Evolutionary conservation across 495 filamentous ascomycete genomes (phyloP), one percentile per base, ranked within the genome.

Genomic region (Podospora comata): DNA sequence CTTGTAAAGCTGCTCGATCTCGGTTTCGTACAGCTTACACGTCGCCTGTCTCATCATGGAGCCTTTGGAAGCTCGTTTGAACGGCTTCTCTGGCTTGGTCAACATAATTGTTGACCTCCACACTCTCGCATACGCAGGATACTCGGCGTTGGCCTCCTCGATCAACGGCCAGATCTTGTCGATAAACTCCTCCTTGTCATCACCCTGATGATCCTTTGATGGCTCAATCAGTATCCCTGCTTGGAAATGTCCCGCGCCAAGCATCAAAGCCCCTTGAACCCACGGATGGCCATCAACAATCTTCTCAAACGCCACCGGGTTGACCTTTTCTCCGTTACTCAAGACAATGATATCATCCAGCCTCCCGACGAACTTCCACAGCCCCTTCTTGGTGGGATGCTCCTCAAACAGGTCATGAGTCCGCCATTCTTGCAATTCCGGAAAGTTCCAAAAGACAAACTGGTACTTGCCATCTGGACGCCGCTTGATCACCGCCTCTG

Each of bases 261-360:
- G 84, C 1, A 91, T 82, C 5, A 88, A 78, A 11, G 83, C 85
- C 65, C 90, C 89, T 30, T 82, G 74, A 2, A 90, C 77, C 1
- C 84, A 66, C 11, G 76, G 73, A 62, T 85, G 75, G 23, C 84
- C 76, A 61, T 85, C 83, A 26, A 91, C 81, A 1, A 70, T 74
- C 1, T 85, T 85, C 72, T 92, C 90, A 60, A 89, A 86, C 0
- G 81, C 76, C 4, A 90, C 69, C 0, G 90, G 89, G n/a, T 89
- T 78, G 0, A 90, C 83, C 66, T 93, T 93, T 71, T 92, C 89
- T 0, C 90, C 90, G 66, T 87, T 92, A 5, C 85, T 72, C 7
- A 92, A 81, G 0, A 85, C 88, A 16, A 92, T 81, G 2, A 83
- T 79, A 69, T 90, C 88, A 65, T 93, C 90, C 2, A 85, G 71